These are phyloP conservation scores for Phytophthora citrophthora DNA, from an alignment of 352 stramenopile species.

Conservation along the genomic window DNA sequence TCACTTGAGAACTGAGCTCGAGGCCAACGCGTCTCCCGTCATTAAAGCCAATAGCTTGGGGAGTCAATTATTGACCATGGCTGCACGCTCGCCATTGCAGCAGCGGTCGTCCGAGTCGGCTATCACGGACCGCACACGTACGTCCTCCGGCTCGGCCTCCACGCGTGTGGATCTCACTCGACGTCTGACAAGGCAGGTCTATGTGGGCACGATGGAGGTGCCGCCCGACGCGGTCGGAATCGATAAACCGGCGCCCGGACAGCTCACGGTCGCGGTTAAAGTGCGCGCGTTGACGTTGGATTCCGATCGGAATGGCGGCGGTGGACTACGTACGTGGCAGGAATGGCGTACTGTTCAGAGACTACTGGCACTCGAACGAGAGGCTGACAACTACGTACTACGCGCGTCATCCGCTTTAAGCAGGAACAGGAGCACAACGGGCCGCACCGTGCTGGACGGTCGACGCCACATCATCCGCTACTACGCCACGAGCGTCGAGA, in stretches of 20 bases:
- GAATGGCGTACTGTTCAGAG: slow-evolving; percentile 49
- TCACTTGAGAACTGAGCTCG: slow-evolving; percentile 45
- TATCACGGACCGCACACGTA: slow-evolving; percentile 19
- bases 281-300: slow-evolving; percentile 41
- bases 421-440: slow-evolving; percentile 3
- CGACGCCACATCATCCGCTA: slow-evolving; percentile 59
- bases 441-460: slow-evolving; percentile 25
- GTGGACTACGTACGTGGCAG: slow-evolving; percentile 41
- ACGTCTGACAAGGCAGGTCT: slow-evolving; percentile 38
- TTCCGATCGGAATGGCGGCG: slow-evolving; percentile 41
- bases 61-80: slow-evolving; percentile 3
- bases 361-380: slow-evolving; percentile 31
- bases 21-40: slow-evolving; percentile 15
- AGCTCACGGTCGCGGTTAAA: slow-evolving; percentile 38
- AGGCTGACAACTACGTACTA: slow-evolving; percentile 22
- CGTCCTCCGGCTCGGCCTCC: slow-evolving; percentile 23
- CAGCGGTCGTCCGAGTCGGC: slow-evolving; percentile 28
- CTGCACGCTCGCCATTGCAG: slow-evolving; percentile 20
- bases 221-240: slow-evolving; percentile 13
- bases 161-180: slow-evolving; percentile 34
- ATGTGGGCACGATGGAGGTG: slow-evolving; percentile 35
- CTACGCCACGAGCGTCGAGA: slow-evolving; percentile 48
- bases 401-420: slow-evolving; percentile 5
- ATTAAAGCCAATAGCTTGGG: background rate
- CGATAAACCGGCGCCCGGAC: slow-evolving; percentile 12